Evolutionary conservation across 441 rosid species (phyloP), one percentile per base, ranked within the genome.

Genomic region (Macaranga tanarius): DNA sequence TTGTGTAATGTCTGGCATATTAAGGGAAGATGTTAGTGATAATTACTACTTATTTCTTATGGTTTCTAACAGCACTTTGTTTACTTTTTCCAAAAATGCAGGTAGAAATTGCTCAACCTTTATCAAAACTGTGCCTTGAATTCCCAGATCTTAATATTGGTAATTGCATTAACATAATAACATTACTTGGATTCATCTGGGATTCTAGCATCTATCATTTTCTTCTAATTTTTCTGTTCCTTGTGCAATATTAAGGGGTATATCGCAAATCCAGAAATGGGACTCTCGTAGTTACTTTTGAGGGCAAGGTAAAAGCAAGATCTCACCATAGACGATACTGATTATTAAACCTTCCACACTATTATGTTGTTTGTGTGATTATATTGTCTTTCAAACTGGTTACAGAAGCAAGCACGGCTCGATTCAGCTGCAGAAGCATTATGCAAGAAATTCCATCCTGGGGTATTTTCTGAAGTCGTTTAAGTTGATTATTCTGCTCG

Each of bases 81-180:
- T 64, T 31, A 15, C 26, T 11, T 60, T 31, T 60, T 76, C 16
- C 17, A 54, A 45, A 31, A 62, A 52, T 86, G 83, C 90, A 95
- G 98, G 91, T 95, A 58, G 95, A 93, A 86, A 77, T 82, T 47
- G 92, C 96, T 64, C 90, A 83, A 77, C 90, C 96, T 79, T 80
- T 93, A 52, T 87, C 97, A 34, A 91, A 91, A 80, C 89, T 95
- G 62, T 87, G 92, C 58, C 88, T 89, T 13, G 96, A 93, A 76
- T 95, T 86, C 77, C 95, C 98, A 16, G 99, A 95, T 75, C 82
- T 95, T 57, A 82, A 75, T 69, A 84, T 95, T 22, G 96, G 99
- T 95, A 85, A 69, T 45, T 63, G 48, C 73, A 74, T 52, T 40
- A 11, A n/a, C 59, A 55, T 57, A 20, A 5, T 2, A 20, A 20